Evolutionary conservation across 2,329 filamentous ascomycete genomes (phyloP), one percentile per base, ranked within the genome.

Genomic region (Juglanconis sp.): DNA sequence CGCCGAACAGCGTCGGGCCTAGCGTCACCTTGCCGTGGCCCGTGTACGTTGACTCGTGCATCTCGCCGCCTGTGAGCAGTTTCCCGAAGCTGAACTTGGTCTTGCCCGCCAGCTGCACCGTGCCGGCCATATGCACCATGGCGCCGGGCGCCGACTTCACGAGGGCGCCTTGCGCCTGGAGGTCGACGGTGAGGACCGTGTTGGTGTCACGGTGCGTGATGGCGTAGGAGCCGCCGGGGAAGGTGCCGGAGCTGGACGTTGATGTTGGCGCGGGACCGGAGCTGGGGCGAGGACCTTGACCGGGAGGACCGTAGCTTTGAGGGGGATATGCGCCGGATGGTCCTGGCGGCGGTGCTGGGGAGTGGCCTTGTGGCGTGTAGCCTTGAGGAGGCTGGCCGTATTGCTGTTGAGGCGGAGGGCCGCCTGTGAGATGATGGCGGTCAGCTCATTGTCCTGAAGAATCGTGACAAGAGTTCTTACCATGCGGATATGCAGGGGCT

Each of bases 71-170:
- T 8, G 62, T 64, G n/a, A 66, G 50, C 53, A 65, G 58, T 59
- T 65, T 65, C 47, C 57, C 60, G 60, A 66, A 63, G 56, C 62
- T 64, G 60, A 66, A 66, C 40, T 66, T 66, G 55, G 63, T 44
- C 50, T 64, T 64, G 56, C 65, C 65, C 2, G 57, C 53, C 3
- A 66, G 62, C 58, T 65, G 57, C 6, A 66, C 48, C 11, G 58
- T 62, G 58, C 58, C 59, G 44, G 63, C 48, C 65, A 66, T 66
- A 56, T 66, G 64, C 35, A 66, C 63, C 65, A 65, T 66, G 53
- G 62, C 63, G 50, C 65, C 65, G 1, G 65, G 53, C 53, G 57
- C 60, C 47, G 63, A 61, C 46, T 56, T 53, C n/a, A 66, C 46
- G 11, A 30, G 32, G 32, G 56, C 62, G 49, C 64, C 64, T 4